phyloP scores from a whole-genome alignment of 1,284 basidiomycete species.

The Marasmius oreades region DNA sequence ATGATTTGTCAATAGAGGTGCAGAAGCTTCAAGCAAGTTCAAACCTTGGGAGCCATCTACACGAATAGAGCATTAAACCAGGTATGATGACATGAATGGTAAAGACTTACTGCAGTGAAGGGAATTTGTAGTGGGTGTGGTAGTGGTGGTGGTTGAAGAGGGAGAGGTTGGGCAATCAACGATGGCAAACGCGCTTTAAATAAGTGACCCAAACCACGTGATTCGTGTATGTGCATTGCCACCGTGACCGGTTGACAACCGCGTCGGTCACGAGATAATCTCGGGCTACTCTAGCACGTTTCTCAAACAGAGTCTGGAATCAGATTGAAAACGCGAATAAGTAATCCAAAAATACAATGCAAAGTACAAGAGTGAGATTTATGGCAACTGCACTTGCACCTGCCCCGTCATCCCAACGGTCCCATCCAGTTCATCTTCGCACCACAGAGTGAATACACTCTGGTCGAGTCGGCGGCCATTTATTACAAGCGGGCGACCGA shows the following conservation, averaged over 20 bases:
- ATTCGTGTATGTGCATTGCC: background rate
- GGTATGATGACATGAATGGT: background rate
- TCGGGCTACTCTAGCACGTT: background rate
- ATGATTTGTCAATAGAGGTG: background rate
- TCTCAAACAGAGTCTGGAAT: no score
- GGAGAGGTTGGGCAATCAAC: background rate
- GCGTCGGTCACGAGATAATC: no score
- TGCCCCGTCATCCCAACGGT: constrained; percentile 72
- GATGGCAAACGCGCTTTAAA: background rate
- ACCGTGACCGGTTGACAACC: background rate
- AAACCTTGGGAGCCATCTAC: constrained; percentile 15
- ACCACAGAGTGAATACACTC: constrained; percentile 45
- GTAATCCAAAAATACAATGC: no score
- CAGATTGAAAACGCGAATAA: no score
- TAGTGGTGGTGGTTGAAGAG: background rate
- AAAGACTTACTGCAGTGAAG: background rate
- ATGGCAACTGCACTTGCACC: constrained; percentile 17
- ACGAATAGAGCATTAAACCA: background rate
- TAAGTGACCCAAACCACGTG: background rate
- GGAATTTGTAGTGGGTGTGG: background rate
- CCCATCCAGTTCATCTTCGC: constrained; percentile 47
- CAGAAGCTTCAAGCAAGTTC: background rate
- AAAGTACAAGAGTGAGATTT: background rate
- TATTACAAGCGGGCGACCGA: constrained; percentile 56
- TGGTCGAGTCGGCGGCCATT: constrained; percentile 44